Percentiles rank a stretch among this genome's conserved stretches.
phyloP scores from a whole-genome alignment of 495 filamentous ascomycete genomes.

The Penicillium steckii region DNA sequence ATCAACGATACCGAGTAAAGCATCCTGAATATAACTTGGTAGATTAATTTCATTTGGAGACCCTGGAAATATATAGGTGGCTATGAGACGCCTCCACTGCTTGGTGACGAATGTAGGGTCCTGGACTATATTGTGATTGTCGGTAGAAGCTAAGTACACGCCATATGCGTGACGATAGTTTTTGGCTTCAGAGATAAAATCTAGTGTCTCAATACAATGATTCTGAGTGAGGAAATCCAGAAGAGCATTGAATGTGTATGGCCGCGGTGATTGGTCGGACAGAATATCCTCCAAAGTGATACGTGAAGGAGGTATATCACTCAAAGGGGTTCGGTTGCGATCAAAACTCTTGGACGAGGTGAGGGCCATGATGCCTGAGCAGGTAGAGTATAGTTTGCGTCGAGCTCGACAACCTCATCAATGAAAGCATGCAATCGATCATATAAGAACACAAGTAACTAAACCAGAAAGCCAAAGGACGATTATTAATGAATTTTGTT shows the following conservation, averaged over 20 bases:
- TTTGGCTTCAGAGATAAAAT: background rate
- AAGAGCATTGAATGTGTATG: constrained; percentile 6
- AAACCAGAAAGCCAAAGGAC: too few relatives aligned
- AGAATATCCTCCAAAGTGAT: background rate
- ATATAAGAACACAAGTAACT: too few relatives aligned
- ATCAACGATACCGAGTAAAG: background rate
- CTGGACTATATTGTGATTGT: background rate
- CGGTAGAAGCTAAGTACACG: background rate
- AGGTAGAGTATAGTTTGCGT: too few relatives aligned
- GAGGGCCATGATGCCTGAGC: too few relatives aligned
- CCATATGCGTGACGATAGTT: background rate
- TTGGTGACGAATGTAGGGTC: background rate
- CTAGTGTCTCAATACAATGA: constrained; percentile 3
- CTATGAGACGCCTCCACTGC: constrained; percentile 1
- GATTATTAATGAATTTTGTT: too few relatives aligned
- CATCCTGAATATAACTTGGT: background rate
- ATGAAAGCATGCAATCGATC: too few relatives aligned
- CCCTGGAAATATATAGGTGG: background rate
- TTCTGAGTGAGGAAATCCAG: constrained; percentile 1
- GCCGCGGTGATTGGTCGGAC: background rate
- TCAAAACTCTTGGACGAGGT: too few relatives aligned
- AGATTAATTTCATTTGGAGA: constrained; percentile 4
- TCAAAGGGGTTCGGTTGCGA: too few relatives aligned
- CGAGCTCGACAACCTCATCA: too few relatives aligned
- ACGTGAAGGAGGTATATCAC: background rate